Evolutionary conservation across 2,329 filamentous ascomycete species (phyloP), one percentile per base, ranked within the genome.

Genomic region (Cryphonectria carpinicola): DNA sequence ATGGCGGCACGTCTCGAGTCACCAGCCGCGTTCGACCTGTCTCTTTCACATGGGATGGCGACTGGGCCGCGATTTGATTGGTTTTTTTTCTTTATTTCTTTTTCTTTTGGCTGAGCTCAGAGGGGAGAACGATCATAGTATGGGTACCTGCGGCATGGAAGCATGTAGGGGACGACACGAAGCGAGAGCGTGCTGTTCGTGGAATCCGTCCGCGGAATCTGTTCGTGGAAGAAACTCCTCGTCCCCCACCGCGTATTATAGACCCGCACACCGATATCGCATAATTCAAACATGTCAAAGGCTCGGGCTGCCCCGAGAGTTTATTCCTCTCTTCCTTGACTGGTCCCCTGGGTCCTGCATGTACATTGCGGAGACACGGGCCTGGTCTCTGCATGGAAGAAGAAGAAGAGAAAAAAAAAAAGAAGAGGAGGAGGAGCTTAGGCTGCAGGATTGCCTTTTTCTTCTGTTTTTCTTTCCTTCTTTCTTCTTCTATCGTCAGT

Each of bases 341-440:
- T 39, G 39, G 61, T 32, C 61, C 28, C 39, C 39, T 25, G 61
- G 61, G n/a, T 2, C 25, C 61, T 63, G 61, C 61, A 63, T 46
- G n/a, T 3, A 8, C 41, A 28, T 35, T 62, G 61, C 39, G 41
- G 61, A 43, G n/a, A 17, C 22, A 39, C 25, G 22, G 61, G 39
- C 39, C 39, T 32, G 25, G 6, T 14, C 25, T 17, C 52, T 56
- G 52, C 25, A 14, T 49, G 19, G 46, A 49, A 46, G 43, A 5
- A 17, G 28, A 28, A 35, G 28, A 35, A 61, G 32, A 28, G 28
- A 28, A 28, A 28, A 28, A 2, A 28, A 28, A 2, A 28, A 28
- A 28, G 28, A 28, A 28, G 28, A 28, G 28, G 28, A 28, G 28
- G 17, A n/a, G 3, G 8, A 17, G 14, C 6, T 22, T 14, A 28